Evolutionary conservation across 495 filamentous ascomycete species (phyloP).

Genomic region (Talaromyces borbonicus): DNA sequence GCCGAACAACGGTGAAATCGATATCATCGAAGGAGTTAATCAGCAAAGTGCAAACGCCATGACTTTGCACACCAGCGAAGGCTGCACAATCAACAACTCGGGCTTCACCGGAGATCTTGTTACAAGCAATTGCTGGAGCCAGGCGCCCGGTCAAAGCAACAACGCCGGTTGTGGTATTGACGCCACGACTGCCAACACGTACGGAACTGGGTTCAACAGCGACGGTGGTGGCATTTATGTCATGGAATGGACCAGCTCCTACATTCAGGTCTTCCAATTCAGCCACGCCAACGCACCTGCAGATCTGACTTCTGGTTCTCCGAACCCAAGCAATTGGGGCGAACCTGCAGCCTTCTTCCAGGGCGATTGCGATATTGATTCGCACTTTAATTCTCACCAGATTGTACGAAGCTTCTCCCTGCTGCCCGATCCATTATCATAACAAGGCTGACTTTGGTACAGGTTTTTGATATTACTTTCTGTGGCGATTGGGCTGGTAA

Average conservation of each 20-base stretch:
- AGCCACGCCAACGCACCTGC: slow-evolving; percentile 33
- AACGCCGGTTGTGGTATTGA: slow-evolving; percentile 49
- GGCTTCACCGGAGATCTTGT: slow-evolving; percentile 33
- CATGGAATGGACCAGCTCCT: slow-evolving; percentile 50
- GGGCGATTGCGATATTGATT: slow-evolving; percentile 48
- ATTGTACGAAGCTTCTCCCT: slow-evolving; percentile 33
- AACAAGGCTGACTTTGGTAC: neutral
- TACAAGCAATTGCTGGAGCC: slow-evolving; percentile 42
- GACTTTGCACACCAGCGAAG: slow-evolving; percentile 54
- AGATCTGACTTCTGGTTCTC: slow-evolving; percentile 39
- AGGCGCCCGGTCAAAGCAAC: slow-evolving; percentile 29
- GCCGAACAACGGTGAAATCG: slow-evolving; percentile 63
- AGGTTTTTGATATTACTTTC: slow-evolving; percentile 57
- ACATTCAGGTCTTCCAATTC: slow-evolving; percentile 57
- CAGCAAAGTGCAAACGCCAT: slow-evolving; percentile 44
- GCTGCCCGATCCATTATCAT: neutral
- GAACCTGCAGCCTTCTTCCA: slow-evolving; percentile 48
- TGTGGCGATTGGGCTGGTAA: slow-evolving; percentile 56
- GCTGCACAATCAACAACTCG: slow-evolving; percentile 44
- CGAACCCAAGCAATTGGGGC: slow-evolving; percentile 52
- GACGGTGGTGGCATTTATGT: slow-evolving; percentile 51
- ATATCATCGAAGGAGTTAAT: slow-evolving; percentile 67
- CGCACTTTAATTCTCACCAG: slow-evolving; percentile 51
- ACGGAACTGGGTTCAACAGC: slow-evolving; percentile 49
- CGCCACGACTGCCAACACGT: slow-evolving; percentile 24